Evolutionary conservation across 345 rosid species (phyloP).

Genomic region (Citrus hindsii): DNA sequence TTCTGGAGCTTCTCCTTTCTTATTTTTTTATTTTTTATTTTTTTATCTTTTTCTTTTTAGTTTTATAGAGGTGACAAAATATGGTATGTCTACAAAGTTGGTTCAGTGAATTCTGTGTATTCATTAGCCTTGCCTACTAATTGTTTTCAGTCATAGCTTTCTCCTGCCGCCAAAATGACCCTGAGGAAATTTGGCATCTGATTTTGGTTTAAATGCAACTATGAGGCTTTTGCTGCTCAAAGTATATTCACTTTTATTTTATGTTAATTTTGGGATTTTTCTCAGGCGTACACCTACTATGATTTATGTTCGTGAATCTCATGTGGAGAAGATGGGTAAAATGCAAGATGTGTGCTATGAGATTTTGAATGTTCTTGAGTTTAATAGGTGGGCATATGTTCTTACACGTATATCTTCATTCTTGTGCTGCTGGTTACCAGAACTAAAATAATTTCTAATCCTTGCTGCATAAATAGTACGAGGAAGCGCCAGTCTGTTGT

Average conservation of each 20-base stretch:
- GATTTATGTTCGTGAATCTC: constrained; percentile 95
- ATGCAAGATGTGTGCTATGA: constrained; percentile 81
- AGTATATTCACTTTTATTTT: constrained; percentile 14
- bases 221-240: constrained; percentile 15
- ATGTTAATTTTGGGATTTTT: constrained; percentile 19
- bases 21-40: neutral
- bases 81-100: neutral
- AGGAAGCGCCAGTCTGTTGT: constrained; percentile 99
- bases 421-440: constrained; percentile 6
- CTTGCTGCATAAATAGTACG: constrained; percentile 56
- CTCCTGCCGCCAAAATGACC: neutral
- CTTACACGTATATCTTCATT: neutral
- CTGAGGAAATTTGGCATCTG: neutral
- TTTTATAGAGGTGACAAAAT: neutral
- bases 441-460: constrained; percentile 4
- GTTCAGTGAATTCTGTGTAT: neutral
- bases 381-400: constrained; percentile 69
- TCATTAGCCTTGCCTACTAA: neutral
- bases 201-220: constrained; percentile 6
- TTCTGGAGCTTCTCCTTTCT: neutral
- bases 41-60: neutral
- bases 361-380: constrained; percentile 95
- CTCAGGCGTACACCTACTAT: constrained; percentile 91
- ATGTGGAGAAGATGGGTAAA: constrained; percentile 95
- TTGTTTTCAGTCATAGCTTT: neutral